Evolutionary conservation across 257 asterid genomes (phyloP).

Genomic region (Rubia yunnanensis): DNA sequence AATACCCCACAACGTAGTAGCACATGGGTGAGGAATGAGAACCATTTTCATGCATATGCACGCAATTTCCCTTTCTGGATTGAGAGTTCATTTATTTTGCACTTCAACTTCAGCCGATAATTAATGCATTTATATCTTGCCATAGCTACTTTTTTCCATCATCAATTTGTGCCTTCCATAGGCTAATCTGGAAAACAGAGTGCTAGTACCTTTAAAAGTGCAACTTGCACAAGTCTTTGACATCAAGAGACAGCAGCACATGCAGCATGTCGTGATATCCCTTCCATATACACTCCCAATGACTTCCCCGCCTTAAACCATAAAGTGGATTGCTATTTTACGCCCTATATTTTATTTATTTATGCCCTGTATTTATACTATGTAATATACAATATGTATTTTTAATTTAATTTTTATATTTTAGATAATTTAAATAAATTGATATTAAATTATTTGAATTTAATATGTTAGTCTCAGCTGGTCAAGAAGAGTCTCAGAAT

Average conservation of each 20-base stretch:
- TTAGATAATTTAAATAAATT: too few species aligned
- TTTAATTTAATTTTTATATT: too few species aligned
- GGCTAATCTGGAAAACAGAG: neutral
- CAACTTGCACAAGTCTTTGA: neutral
- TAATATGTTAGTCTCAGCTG: too few species aligned
- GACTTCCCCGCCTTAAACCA: constrained; percentile 1
- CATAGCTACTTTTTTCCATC: neutral
- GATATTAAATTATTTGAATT: too few species aligned
- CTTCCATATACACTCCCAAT: neutral
- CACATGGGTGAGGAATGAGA: neutral
- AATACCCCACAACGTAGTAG: neutral
- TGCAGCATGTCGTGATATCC: constrained; percentile 10
- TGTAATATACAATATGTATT: too few species aligned
- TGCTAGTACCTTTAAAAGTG: neutral
- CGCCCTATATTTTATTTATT: too few species aligned
- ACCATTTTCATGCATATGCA: neutral
- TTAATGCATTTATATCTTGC: neutral
- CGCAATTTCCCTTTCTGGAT: constrained; percentile 5
- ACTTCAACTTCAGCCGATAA: neutral
- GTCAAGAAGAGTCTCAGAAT: too few species aligned
- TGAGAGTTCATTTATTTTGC: neutral
- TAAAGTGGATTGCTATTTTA: too few species aligned
- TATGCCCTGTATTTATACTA: too few species aligned
- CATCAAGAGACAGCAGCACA: constrained; percentile 26
- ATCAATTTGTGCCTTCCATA: neutral